A percentile compares a stretch with the other conserved stretches of the same genome.
Conservation (phyloP, 2,329 filamentous ascomycete genomes). For the Fusarium chaquense region DNA sequence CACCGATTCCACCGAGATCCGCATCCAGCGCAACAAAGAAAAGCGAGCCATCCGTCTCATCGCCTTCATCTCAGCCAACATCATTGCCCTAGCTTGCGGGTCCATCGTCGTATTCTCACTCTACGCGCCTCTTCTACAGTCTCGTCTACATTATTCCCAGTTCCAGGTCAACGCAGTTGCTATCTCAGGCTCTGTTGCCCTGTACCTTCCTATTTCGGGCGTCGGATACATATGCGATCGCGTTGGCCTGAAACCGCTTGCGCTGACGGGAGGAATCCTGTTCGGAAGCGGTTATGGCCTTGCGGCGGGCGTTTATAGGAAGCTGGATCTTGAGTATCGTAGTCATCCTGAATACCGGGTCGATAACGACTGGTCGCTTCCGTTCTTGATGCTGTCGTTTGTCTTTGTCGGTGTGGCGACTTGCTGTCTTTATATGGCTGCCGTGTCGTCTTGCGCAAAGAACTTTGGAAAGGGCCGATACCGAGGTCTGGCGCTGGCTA, state of each 20-base stretch:
- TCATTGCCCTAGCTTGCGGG: slow-evolving; percentile 80
- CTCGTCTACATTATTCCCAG: slow-evolving; percentile 87
- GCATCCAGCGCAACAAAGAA: slow-evolving; percentile 43
- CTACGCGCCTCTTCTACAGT: slow-evolving; percentile 91
- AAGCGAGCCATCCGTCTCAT: slow-evolving; percentile 56
- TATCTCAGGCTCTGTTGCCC: slow-evolving; percentile 85
- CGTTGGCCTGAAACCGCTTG: slow-evolving; percentile 81
- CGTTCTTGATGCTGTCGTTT: slow-evolving; percentile 87
- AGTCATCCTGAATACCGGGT: slow-evolving; percentile 55
- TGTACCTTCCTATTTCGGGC: slow-evolving; percentile 92
- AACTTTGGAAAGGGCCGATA: slow-evolving; percentile 93
- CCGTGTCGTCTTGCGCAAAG: slow-evolving; percentile 96
- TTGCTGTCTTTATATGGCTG: slow-evolving; percentile 87
- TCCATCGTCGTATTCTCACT: slow-evolving; percentile 94
- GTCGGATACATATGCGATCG: slow-evolving; percentile 95
- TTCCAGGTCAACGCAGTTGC: slow-evolving; percentile 91
- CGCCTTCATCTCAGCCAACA: slow-evolving; percentile 66
- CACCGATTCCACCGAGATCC: slow-evolving; percentile 39
- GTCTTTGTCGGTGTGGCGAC: slow-evolving; percentile 85
- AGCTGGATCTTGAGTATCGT: slow-evolving; percentile 61
- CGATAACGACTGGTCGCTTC: slow-evolving; percentile 74
- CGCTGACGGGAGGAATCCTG: slow-evolving; percentile 76
- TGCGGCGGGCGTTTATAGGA: slow-evolving; percentile 80
- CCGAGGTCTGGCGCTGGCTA: slow-evolving; percentile 87
- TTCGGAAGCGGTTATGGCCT: slow-evolving; percentile 87